phyloP scores from a whole-genome alignment of 2,329 filamentous ascomycete genomes.

The Fusarium devonianum region DNA sequence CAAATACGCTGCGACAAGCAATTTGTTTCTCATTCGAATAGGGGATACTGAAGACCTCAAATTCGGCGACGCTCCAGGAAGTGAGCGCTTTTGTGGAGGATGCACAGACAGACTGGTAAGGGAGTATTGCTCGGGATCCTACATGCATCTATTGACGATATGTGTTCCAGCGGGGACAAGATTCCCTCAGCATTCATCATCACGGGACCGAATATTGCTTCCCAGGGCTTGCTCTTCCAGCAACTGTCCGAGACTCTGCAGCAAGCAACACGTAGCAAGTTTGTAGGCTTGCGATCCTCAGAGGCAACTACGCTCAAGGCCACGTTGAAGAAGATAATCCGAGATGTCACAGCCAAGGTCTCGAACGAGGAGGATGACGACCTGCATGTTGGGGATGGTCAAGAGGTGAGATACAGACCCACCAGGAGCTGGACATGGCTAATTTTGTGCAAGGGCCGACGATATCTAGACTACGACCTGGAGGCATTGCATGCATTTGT shows the following conservation, averaged over 20 bases:
- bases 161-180: constrained; percentile 49
- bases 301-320: constrained; percentile 79
- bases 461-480: constrained; percentile 80
- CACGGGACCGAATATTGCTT: constrained; percentile 80
- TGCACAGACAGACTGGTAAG: constrained; percentile 45
- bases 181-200: constrained; percentile 76
- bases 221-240: constrained; percentile 75
- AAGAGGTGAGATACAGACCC: constrained; percentile 52
- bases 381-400: constrained; percentile 52
- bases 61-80: constrained; percentile 65
- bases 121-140: constrained; percentile 5
- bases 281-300: constrained; percentile 72
- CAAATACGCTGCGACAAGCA: neutral
- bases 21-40: constrained; percentile 45
- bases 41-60: constrained; percentile 66
- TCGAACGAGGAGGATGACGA: constrained; percentile 66
- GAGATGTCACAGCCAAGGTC: constrained; percentile 62
- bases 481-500: constrained; percentile 71
- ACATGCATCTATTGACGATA: constrained; percentile 27
- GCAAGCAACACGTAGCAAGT: constrained; percentile 57
- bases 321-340: constrained; percentile 75
- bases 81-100: constrained; percentile 63
- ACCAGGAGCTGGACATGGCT: constrained; percentile 6
- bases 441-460: constrained; percentile 58
- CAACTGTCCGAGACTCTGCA: constrained; percentile 69